phyloP scores from a whole-genome alignment of 306 rosid genomes.

The Fagus crenata region DNA sequence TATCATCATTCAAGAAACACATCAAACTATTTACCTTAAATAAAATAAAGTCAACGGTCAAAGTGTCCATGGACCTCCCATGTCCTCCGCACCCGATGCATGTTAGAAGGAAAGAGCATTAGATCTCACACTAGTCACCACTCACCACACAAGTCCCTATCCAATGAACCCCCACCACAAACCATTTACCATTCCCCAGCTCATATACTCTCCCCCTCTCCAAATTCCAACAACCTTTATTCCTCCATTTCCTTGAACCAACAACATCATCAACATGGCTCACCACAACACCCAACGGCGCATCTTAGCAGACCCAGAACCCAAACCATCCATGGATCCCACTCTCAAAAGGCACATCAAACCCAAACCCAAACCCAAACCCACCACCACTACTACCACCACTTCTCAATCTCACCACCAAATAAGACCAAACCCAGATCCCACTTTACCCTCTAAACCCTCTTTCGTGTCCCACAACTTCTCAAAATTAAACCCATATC shows the following conservation, averaged over 20 bases:
- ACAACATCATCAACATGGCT: constrained; percentile 38
- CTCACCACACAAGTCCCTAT: constrained; percentile 41
- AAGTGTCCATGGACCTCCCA: constrained; percentile 14
- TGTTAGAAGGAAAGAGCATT: constrained; percentile 24
- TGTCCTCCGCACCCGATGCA: constrained; percentile 45
- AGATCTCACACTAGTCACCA: constrained; percentile 30
- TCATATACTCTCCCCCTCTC: not conserved
- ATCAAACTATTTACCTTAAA: no score
- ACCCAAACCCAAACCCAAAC: constrained; percentile 20
- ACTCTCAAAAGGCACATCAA: constrained; percentile 29
- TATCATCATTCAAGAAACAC: no score
- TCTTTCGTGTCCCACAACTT: constrained; percentile 38
- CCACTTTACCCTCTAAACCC: constrained; percentile 33
- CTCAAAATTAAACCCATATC: constrained; percentile 41
- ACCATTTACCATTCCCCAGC: not conserved
- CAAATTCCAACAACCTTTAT: not conserved
- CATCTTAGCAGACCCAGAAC: constrained; percentile 36
- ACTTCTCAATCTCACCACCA: constrained; percentile 36
- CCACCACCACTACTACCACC: constrained; percentile 29
- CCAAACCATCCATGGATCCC: constrained; percentile 42
- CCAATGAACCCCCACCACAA: constrained; percentile 29
- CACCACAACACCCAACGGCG: constrained; percentile 57
- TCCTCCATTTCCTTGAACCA: not conserved
- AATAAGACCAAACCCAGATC: constrained; percentile 42
- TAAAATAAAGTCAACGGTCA: constrained; percentile 53